These are phyloP conservation scores for Gracilariopsis chorda DNA, from an alignment of 23 red algal genomes.

Conservation along the genomic window DNA sequence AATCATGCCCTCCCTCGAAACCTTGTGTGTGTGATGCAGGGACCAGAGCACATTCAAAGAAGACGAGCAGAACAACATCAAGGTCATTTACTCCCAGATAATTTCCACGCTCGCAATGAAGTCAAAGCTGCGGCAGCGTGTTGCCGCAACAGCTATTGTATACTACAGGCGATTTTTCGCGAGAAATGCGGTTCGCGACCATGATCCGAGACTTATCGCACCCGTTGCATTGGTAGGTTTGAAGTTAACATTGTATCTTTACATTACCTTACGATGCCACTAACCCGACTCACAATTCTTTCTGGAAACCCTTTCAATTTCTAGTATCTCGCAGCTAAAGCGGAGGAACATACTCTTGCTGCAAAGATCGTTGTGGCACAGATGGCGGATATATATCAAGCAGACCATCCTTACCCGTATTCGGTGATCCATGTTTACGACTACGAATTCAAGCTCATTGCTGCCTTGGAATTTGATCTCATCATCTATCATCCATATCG, in stretches of 20 bases:
- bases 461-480: constrained; percentile 77
- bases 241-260: no score
- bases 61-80: constrained; percentile 57
- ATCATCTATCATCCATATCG: constrained; percentile 79
- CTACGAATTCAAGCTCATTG: constrained; percentile 75
- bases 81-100: constrained; percentile 63
- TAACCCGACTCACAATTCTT: no score
- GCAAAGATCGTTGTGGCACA: constrained; percentile 74
- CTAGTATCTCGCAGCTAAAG: constrained; percentile 76
- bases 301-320: not conserved
- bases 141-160: constrained; percentile 77
- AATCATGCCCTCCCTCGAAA: no score
- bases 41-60: constrained; percentile 46
- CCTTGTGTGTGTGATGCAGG: not conserved
- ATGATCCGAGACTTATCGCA: constrained; percentile 77
- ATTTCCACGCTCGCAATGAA: constrained; percentile 51
- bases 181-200: constrained; percentile 37
- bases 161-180: constrained; percentile 75
- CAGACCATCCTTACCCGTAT: constrained; percentile 75
- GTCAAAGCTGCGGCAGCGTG: constrained; percentile 70
- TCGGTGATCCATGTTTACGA: constrained; percentile 67
- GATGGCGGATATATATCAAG: constrained; percentile 43
- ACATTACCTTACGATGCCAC: no score
- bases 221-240: constrained; percentile 73
- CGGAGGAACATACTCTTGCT: constrained; percentile 72